Base-by-base conservation (phyloP, 78 protist genomes). In the Goniomonas avonlea region DNA sequence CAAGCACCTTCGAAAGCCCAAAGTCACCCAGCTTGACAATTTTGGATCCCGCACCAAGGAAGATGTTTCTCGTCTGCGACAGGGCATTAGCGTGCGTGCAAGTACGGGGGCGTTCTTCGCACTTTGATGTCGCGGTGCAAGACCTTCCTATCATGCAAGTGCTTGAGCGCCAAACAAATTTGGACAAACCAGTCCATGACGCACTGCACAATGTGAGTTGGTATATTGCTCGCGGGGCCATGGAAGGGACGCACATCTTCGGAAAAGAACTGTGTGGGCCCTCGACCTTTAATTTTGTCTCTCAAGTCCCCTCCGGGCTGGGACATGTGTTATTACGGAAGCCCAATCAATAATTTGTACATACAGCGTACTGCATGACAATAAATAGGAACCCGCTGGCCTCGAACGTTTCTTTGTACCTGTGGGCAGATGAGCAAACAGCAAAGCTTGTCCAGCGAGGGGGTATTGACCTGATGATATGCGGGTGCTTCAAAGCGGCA, bases 21-120 rank as follows among this genome's bases (percentile, higher is more conserved):
- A 84, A 60, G 79, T 84, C 88, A 40, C 88, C 88, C n/a, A 84
- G 27, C 48, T 68, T 65, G 73, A 84, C 58, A 58, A 29, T n/a
- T 43, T 60, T 79, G 29, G 79, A 79, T 5, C 77, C 20, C 1
- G 83, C n/a, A n/a, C n/a, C 80, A 1, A 84, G 55, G 11, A 84
- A 84, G 70, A 84, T 45, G 58, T 84, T 84, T 48, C 40, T 56
- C 50, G 79, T 81, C 78, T 94, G 92, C 29, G 88, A n/a, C n/a
- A n/a, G n/a, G n/a, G n/a, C n/a, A n/a, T n/a, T n/a, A n/a, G n/a
- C n/a, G n/a, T n/a, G n/a, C n/a, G n/a, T n/a, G n/a, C n/a, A n/a
- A n/a, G n/a, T n/a, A n/a, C n/a, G n/a, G n/a, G n/a, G n/a, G n/a
- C n/a, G n/a, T n/a, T n/a, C n/a, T n/a, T n/a, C n/a, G n/a, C n/a